Conservation (phyloP, 2,329 filamentous ascomycete species). For the Dryadomyces quercus-mongolicae region DNA sequence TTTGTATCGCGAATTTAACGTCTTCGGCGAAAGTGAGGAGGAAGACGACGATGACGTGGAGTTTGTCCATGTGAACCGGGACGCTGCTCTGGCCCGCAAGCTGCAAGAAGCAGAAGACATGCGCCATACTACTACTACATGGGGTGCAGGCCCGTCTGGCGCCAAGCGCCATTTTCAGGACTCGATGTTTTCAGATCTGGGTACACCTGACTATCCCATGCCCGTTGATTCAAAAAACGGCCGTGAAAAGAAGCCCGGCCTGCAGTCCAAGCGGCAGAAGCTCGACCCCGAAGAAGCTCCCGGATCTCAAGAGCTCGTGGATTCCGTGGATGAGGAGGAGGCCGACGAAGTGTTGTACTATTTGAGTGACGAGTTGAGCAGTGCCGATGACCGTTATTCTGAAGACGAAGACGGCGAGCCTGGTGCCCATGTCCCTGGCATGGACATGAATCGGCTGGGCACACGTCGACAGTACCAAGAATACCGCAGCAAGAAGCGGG, state of each 20-base stretch:
- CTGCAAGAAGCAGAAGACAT: constrained; percentile 38
- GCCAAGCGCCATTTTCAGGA: neutral
- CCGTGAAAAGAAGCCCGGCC: too few relatives aligned
- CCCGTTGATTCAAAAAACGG: too few relatives aligned
- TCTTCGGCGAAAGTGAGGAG: constrained; percentile 28
- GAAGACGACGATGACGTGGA: constrained; percentile 23
- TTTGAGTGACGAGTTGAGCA: neutral
- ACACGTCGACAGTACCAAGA: constrained; percentile 22
- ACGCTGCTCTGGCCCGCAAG: constrained; percentile 40
- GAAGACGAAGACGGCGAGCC: constrained; percentile 6
- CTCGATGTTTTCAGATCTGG: too few relatives aligned
- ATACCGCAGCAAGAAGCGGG: constrained; percentile 16
- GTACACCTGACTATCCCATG: too few relatives aligned
- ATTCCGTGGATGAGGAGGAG: too few relatives aligned
- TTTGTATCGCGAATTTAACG: constrained; percentile 29
- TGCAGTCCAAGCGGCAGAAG: too few relatives aligned
- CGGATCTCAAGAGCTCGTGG: too few relatives aligned
- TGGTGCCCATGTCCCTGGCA: neutral
- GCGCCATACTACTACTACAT: neutral
- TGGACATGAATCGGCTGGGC: constrained; percentile 3
- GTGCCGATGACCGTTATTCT: constrained; percentile 13
- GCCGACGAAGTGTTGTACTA: neutral
- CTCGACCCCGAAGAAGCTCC: too few relatives aligned
- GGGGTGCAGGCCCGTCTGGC: neutral
- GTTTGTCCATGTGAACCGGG: constrained; percentile 12